These are phyloP conservation scores for Mortierella polycephala DNA, from an alignment of 371 early-diverging fungal species.

Conservation along the genomic window DNA sequence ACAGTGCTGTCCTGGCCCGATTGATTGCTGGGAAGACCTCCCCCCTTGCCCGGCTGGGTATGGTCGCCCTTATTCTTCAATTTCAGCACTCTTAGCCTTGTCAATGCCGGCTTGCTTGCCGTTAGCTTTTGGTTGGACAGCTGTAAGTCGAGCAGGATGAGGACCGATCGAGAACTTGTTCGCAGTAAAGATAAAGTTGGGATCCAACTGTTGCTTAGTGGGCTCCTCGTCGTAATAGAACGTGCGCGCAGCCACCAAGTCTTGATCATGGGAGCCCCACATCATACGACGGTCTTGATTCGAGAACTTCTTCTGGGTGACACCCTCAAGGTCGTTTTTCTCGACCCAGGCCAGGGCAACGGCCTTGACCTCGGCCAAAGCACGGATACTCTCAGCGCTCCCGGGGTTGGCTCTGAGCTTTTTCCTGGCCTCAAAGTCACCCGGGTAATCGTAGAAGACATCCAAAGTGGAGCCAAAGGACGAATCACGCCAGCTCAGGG, in stretches of 20 bases:
- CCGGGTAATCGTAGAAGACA: conserved; percentile 22
- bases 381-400: neutral
- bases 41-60: too few relatives aligned
- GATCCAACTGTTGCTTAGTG: conserved; percentile 21
- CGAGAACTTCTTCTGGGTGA: conserved; percentile 17
- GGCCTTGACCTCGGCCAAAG: neutral
- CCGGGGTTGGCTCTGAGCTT: neutral
- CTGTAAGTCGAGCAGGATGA: neutral
- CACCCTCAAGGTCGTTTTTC: conserved; percentile 10
- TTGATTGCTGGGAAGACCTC: too few relatives aligned
- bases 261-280: conserved; percentile 34
- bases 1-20: too few relatives aligned
- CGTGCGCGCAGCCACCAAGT: conserved; percentile 21
- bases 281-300: conserved; percentile 44
- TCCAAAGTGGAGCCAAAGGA: conserved; percentile 11
- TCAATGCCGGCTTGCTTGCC: too few relatives aligned
- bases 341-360: conserved; percentile 9
- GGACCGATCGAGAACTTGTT: conserved; percentile 43
- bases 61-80: too few relatives aligned
- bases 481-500: conserved; percentile 44
- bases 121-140: too few relatives aligned
- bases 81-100: too few relatives aligned
- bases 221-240: conserved; percentile 3
- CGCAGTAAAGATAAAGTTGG: conserved; percentile 31
- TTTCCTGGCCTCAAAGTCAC: neutral